Percentiles rank a stretch among this genome's conserved stretches.
Evolutionary conservation across 108 stramenopile genomes (phyloP).

Genomic region (Fragilaria radians): DNA sequence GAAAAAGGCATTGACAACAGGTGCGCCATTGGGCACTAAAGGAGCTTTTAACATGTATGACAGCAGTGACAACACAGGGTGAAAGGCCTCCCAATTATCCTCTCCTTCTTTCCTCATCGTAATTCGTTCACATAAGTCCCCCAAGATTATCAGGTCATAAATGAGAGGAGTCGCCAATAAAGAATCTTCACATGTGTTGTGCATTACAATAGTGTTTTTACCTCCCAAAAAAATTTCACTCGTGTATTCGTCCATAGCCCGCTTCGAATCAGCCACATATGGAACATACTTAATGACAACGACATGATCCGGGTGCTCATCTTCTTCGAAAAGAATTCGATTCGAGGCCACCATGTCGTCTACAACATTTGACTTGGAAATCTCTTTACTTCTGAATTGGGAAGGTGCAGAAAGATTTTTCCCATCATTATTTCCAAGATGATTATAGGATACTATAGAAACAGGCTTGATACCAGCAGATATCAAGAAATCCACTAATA

Average conservation of each 20-base stretch:
- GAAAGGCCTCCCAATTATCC: slow-evolving; percentile 79
- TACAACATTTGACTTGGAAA: slow-evolving; percentile 97
- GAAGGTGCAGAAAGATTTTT: slow-evolving; percentile 93
- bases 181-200: slow-evolving; percentile 99
- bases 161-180: slow-evolving; percentile 95
- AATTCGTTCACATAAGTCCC: slow-evolving; percentile 91
- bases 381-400: slow-evolving; percentile 98
- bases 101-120: slow-evolving; percentile 63
- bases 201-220: slow-evolving; percentile 96
- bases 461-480: slow-evolving; percentile 96
- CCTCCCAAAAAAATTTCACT: slow-evolving; percentile 99
- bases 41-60: slow-evolving; percentile 99
- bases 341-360: slow-evolving; percentile 99
- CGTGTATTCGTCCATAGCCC: slow-evolving; percentile 99
- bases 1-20: slow-evolving; percentile 96
- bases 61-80: slow-evolving; percentile 90
- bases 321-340: slow-evolving; percentile 88
- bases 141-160: slow-evolving; percentile 92
- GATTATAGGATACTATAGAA: slow-evolving; percentile 97
- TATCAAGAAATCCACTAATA: slow-evolving; percentile 95
- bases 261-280: slow-evolving; percentile 96
- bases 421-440: slow-evolving; percentile 98
- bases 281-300: slow-evolving; percentile 98
- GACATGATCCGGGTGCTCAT: slow-evolving; percentile 97
- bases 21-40: slow-evolving; percentile 92